Percentiles rank a stretch among this genome's conserved stretches.
phyloP scores from a whole-genome alignment of 441 rosid species.

The Gossypium trilobum region DNA sequence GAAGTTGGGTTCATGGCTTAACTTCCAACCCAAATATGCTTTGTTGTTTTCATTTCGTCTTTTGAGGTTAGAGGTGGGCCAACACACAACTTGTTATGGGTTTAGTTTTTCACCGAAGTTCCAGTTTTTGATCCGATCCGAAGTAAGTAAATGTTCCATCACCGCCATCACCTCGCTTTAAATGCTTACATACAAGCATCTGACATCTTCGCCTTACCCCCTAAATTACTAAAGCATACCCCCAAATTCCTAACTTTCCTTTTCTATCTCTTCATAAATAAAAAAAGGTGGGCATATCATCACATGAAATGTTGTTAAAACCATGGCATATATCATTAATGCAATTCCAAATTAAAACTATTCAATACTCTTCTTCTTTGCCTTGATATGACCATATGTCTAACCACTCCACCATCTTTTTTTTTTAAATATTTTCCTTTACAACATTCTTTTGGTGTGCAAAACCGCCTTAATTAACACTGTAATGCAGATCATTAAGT shows the following conservation, averaged over 20 bases:
- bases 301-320: neutral
- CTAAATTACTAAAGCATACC: too few species aligned
- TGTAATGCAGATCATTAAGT: too few species aligned
- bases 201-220: too few species aligned
- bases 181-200: too few species aligned
- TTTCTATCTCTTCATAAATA: too few species aligned
- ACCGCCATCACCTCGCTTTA: too few species aligned
- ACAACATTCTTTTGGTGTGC: conserved; percentile 1
- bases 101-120: neutral
- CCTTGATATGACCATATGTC: neutral
- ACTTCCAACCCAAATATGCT: neutral
- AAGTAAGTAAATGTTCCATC: too few species aligned
- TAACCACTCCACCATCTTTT: neutral
- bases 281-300: too few species aligned
- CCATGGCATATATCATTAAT: neutral
- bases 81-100: neutral
- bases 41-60: neutral
- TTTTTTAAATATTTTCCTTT: neutral
- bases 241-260: too few species aligned
- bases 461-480: too few species aligned
- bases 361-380: neutral
- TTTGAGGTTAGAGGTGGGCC: neutral
- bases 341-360: neutral
- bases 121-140: neutral
- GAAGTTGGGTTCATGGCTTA: neutral